A percentile compares a stretch with the other conserved stretches of the same genome.
phyloP scores from a whole-genome alignment of 192 early-diverging fungal genomes.

The Backusella parvicylindrica region DNA sequence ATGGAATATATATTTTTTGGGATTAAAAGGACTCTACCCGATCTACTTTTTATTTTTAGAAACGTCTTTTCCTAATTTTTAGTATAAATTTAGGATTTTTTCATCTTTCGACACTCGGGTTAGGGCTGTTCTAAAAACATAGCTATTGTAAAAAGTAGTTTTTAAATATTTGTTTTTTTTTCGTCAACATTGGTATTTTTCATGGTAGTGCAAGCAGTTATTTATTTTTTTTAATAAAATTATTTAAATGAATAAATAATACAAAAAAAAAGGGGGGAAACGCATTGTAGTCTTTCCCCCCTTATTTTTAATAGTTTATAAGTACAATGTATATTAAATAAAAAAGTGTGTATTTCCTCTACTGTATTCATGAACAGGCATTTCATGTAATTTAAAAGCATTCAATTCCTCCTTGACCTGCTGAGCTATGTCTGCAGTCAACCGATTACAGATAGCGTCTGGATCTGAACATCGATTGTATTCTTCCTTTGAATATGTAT shows the following conservation, averaged over 20 bases:
- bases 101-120: too few relatives aligned
- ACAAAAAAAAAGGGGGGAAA: not conserved
- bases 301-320: not conserved
- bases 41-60: too few relatives aligned
- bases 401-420: conserved; percentile 92
- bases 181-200: too few relatives aligned
- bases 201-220: too few relatives aligned
- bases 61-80: too few relatives aligned
- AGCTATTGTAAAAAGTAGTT: too few relatives aligned
- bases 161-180: too few relatives aligned
- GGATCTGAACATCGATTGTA: conserved; percentile 8
- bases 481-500: conserved; percentile 5
- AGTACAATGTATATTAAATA: conserved; percentile 37
- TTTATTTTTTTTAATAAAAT: too few relatives aligned
- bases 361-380: conserved; percentile 83
- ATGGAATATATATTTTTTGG: too few relatives aligned
- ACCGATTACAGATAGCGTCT: conserved; percentile 1
- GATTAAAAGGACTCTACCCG: too few relatives aligned
- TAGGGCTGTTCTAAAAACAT: too few relatives aligned
- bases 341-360: conserved; percentile 69
- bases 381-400: conserved; percentile 88
- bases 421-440: conserved; percentile 39
- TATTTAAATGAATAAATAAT: not conserved
- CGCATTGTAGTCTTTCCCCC: not conserved
- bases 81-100: too few relatives aligned